Conservation (phyloP, 73 alveolate species). For the Symbiodinium natans region DNA sequence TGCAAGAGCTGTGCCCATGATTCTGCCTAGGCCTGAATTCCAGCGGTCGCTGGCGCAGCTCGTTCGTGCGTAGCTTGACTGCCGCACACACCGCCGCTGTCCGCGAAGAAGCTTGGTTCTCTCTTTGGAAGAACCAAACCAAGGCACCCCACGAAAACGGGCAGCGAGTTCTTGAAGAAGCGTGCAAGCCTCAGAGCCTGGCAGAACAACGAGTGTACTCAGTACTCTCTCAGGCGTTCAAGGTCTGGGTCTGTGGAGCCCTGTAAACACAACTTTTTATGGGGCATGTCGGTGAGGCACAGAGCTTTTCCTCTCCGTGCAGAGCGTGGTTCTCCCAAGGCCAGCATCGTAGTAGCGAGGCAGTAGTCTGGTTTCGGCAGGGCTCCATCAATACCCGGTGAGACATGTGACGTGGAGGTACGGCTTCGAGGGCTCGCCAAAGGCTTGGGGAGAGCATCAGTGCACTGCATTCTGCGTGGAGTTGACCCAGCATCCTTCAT, state of each 20-base stretch:
- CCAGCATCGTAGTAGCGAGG: too few species aligned
- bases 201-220: too few species aligned
- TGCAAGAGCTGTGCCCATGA: neutral
- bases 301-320: constrained; percentile 82
- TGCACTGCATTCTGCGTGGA: too few species aligned
- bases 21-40: constrained; percentile 43
- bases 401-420: constrained; percentile 40
- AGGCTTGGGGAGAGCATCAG: neutral
- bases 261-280: too few species aligned
- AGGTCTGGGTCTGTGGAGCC: too few species aligned
- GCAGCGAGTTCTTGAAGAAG: constrained; percentile 60
- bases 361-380: neutral
- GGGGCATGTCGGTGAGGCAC: constrained; percentile 18
- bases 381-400: neutral
- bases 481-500: too few species aligned
- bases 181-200: neutral
- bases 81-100: too few species aligned
- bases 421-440: constrained; percentile 89
- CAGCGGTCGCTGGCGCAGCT: constrained; percentile 78
- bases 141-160: constrained; percentile 86
- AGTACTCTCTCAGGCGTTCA: too few species aligned
- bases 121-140: neutral
- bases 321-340: constrained; percentile 84
- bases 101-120: too few species aligned
- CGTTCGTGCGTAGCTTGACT: constrained; percentile 32